These are phyloP conservation scores for Calycina herbarum DNA, from an alignment of 2,329 filamentous ascomycete species.

Conservation along the genomic window DNA sequence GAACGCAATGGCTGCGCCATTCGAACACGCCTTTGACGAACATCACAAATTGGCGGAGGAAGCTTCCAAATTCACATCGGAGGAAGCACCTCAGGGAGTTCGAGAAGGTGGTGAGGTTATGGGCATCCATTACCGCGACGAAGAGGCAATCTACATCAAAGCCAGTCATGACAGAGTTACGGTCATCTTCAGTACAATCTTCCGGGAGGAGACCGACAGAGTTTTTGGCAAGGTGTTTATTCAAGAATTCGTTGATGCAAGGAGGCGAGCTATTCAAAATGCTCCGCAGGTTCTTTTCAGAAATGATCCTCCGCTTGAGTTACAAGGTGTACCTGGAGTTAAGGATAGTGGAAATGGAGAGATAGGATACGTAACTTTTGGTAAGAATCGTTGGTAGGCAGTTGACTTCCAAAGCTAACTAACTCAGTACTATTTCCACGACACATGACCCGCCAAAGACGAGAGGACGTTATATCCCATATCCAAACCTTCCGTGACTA, in stretches of 20 bases:
- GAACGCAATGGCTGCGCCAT: constrained; percentile 97
- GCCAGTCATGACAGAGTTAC: constrained; percentile 96
- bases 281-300: constrained; percentile 96
- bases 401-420: constrained; percentile 19
- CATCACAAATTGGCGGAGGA: constrained; percentile 84
- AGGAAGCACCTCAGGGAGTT: constrained; percentile 89
- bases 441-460: constrained; percentile 85
- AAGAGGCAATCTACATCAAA: constrained; percentile 99
- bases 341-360: constrained; percentile 74
- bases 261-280: constrained; percentile 94
- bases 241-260: constrained; percentile 96
- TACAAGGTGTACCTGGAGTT: constrained; percentile 85
- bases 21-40: constrained; percentile 94
- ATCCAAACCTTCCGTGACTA: constrained; percentile 99
- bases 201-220: constrained; percentile 95
- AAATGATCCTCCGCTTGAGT: constrained; percentile 88
- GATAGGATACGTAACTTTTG: constrained; percentile 97
- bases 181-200: constrained; percentile 98
- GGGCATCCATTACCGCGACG: constrained; percentile 96
- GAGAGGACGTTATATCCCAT: constrained; percentile 95
- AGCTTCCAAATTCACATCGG: constrained; percentile 87
- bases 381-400: constrained; percentile 50
- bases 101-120: constrained; percentile 89
- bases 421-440: constrained; percentile 84
- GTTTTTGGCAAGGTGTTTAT: constrained; percentile 98